Percentiles rank a stretch among this genome's conserved stretches.
These are phyloP conservation scores for Exophiala bonariae DNA, from an alignment of 2,329 filamentous ascomycete genomes.

Conservation along the genomic window DNA sequence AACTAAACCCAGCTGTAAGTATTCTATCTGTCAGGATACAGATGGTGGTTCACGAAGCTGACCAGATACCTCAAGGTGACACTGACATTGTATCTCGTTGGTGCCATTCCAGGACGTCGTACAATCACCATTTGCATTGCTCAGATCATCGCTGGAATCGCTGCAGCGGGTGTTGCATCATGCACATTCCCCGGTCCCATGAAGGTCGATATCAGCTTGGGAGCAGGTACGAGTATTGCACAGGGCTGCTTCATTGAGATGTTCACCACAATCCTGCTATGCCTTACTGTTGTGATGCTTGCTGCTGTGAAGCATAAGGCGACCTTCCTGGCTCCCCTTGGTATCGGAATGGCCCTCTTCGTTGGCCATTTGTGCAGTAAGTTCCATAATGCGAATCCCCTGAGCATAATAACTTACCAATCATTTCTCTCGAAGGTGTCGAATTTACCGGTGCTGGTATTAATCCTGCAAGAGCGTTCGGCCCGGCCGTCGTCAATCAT, in stretches of 20 bases:
- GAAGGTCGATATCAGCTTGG: conserved; percentile 56
- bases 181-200: conserved; percentile 58
- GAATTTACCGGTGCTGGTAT: conserved; percentile 49
- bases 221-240: conserved; percentile 49
- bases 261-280: conserved; percentile 63
- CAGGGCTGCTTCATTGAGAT: conserved; percentile 68
- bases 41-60: neutral
- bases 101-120: conserved; percentile 54
- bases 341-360: conserved; percentile 71
- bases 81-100: conserved; percentile 57
- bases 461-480: conserved; percentile 49
- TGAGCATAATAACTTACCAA: neutral
- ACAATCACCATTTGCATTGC: conserved; percentile 53
- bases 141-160: conserved; percentile 60
- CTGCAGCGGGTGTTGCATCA: conserved; percentile 57
- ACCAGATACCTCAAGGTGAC: conserved; percentile 43
- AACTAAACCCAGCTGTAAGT: conserved; percentile 52
- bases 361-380: conserved; percentile 53
- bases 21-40: neutral
- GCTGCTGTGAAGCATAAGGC: conserved; percentile 71
- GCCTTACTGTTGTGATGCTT: conserved; percentile 67
- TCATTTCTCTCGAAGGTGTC: conserved; percentile 34
- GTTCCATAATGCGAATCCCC: neutral
- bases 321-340: conserved; percentile 69
- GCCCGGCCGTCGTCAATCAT: conserved; percentile 45